Percentiles rank a stretch among this genome's conserved stretches.
phyloP scores from a whole-genome alignment of 306 rosid species.

The Ormosia semicastrata region DNA sequence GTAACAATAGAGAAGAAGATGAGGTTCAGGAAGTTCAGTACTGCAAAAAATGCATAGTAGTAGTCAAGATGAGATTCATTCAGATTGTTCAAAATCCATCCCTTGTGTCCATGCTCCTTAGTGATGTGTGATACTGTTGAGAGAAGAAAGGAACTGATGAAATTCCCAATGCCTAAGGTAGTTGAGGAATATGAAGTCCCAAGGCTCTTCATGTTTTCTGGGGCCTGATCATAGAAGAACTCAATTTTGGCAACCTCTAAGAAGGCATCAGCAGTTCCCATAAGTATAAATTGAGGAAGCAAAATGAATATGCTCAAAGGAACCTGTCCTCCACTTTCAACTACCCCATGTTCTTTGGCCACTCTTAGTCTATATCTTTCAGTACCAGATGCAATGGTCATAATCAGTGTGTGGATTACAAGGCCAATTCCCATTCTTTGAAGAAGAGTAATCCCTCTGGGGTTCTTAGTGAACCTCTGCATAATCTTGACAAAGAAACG shows the following conservation, averaged over 20 bases:
- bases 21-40: constrained; percentile 55
- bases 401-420: constrained; percentile 47
- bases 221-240: constrained; percentile 86
- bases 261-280: constrained; percentile 74
- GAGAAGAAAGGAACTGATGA: constrained; percentile 65
- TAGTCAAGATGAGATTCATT: constrained; percentile 72
- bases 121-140: constrained; percentile 54
- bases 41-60: constrained; percentile 64
- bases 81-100: constrained; percentile 77
- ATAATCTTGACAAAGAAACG: constrained; percentile 52
- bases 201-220: constrained; percentile 79
- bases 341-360: constrained; percentile 36
- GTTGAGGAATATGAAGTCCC: constrained; percentile 76
- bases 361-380: constrained; percentile 59
- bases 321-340: constrained; percentile 37
- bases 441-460: constrained; percentile 77
- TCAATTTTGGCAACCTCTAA: constrained; percentile 81
- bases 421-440: constrained; percentile 79
- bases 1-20: constrained; percentile 42
- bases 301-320: constrained; percentile 74
- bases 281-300: constrained; percentile 73
- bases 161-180: constrained; percentile 67
- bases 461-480: constrained; percentile 56
- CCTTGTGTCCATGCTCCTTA: constrained; percentile 38
- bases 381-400: constrained; percentile 52